Evolutionary conservation across 169 alveolate genomes (phyloP), one percentile per base, ranked within the genome.

Genomic region (Plasmodium blacklocki): DNA sequence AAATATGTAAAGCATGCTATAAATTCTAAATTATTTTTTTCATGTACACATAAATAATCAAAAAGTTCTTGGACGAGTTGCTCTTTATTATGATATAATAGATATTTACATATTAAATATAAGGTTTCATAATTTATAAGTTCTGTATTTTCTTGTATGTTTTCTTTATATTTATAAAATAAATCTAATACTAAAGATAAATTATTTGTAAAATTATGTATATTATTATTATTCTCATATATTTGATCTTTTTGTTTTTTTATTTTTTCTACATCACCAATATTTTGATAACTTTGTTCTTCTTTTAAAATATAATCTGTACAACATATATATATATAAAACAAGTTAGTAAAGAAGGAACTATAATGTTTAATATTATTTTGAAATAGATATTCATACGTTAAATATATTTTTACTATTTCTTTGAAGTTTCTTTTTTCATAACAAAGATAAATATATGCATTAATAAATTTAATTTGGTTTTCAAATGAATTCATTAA

Each of bases 91-190:
- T 83, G 73, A 0, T 26, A 39, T 58, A 83, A 26, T 18, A 83
- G 60, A 83, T 70, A 83, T 83, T 83, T 83, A 52, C 91, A 68
- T 2, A 83, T 86, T 54, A 83, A 50, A 68, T 68, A 70, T 4
- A 83, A 43, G 2, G 91, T 83, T 29, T 83, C 75, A 62, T 56
- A 71, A 18, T 67, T 83, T 9, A 83, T 64, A 3, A 83, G 21
- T 26, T 68, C n/a, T 39, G 71, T 6, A 83, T 83, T 60, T 15
- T 58, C 32, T 45, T 58, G 56, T 18, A 70, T 58, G n/a, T 19
- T 45, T 59, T 67, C 59, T 70, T 83, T 83, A 56, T 83, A 83
- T 19, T 83, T 83, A 19, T 68, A n/a, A 50, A 83, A 83, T n/a
- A 83, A 63, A 59, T 26, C 49, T 19, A 83, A 43, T 3, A 83